Evolutionary conservation across 805 yeast species (phyloP).

Genomic region (Cyberlindnera galapagoensis): DNA sequence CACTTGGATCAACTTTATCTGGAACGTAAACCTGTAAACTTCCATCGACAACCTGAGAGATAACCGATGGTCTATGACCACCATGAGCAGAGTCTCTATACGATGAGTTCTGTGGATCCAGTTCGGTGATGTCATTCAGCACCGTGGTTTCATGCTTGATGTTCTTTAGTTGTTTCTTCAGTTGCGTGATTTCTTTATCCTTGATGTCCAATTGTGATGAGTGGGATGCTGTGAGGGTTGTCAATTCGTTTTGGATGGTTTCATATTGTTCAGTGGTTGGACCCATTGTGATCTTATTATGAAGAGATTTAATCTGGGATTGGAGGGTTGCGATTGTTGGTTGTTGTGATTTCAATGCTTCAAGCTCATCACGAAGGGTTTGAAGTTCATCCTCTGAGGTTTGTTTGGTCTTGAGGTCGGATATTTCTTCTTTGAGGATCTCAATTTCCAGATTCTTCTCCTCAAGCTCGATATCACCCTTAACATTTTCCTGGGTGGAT

Average conservation of each 20-base stretch:
- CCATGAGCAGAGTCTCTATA: neutral
- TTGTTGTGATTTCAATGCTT: constrained; percentile 5
- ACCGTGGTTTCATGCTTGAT: neutral
- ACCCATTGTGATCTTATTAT: constrained; percentile 25
- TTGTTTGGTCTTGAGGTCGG: constrained; percentile 10
- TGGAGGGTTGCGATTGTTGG: constrained; percentile 23
- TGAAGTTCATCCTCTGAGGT: constrained; percentile 1
- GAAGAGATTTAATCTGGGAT: constrained; percentile 16
- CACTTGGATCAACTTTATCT: constrained; percentile 52
- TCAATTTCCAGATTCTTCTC: constrained; percentile 22
- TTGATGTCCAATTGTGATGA: no score
- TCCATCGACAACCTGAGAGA: constrained; percentile 27
- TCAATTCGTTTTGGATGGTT: no score
- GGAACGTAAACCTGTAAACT: constrained; percentile 47
- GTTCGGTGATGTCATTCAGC: constrained; percentile 1
- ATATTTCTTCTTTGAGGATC: constrained; percentile 18
- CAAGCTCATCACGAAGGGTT: constrained; percentile 5
- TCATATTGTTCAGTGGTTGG: constrained; percentile 38
- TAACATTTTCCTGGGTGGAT: constrained; percentile 1
- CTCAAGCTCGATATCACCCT: constrained; percentile 15
- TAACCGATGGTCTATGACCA: constrained; percentile 19
- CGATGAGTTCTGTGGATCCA: constrained; percentile 1
- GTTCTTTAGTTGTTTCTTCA: constrained; percentile 14
- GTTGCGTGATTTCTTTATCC: constrained; percentile 18
- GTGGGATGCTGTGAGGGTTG: no score